Base-by-base conservation (phyloP, 495 filamentous ascomycete genomes). In the Penicillium nucicola region DNA sequence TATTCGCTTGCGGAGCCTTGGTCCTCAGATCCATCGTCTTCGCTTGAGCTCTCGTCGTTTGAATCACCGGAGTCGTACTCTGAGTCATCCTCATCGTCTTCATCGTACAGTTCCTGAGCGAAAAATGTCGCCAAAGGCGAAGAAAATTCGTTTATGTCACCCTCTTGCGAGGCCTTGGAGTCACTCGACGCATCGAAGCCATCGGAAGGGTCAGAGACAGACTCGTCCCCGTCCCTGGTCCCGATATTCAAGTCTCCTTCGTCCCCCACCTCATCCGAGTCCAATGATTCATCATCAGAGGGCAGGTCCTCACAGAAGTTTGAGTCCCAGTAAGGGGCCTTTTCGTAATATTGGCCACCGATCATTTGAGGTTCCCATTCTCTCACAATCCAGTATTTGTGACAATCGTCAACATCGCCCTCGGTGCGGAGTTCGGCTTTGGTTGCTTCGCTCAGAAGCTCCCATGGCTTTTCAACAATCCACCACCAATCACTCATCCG, bases 41-140 rank as follows among this genome's bases (percentile, higher is more conserved):
- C 25, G 25, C 25, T 28, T 28, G 25, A 28, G 10, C 2, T 9
- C 25, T 28, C 25, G 5, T 28, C 25, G 10, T 28, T 28, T 28
- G 30, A 42, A 4, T 33, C 35, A 9, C 44, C 45, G 4, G 34
- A 39, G 3, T 52, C 34, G 19, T n/a, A 14, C 8, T 52, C 42
- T 17, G 41, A 23, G 14, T 58, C 59, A 15, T 65, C 50, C n/a
- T 57, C 52, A 20, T 45, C 19, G 12, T 35, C 31, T 30, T 32
- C 43, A 14, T 25, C 25, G 13, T 19, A 11, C 36, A 18, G 15
- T 11, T 20, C 36, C 14, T 38, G 20, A 13, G 6, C 25, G 25
- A 28, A 28, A 28, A 8, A 8, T 8, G 25, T 28, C 2, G 10
- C 10, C 25, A 5, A 28, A 6, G 25, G 25, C 0, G 10, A 5